Conservation (phyloP, 192 early-diverging fungal species). For the Backusella psychrophila region DNA sequence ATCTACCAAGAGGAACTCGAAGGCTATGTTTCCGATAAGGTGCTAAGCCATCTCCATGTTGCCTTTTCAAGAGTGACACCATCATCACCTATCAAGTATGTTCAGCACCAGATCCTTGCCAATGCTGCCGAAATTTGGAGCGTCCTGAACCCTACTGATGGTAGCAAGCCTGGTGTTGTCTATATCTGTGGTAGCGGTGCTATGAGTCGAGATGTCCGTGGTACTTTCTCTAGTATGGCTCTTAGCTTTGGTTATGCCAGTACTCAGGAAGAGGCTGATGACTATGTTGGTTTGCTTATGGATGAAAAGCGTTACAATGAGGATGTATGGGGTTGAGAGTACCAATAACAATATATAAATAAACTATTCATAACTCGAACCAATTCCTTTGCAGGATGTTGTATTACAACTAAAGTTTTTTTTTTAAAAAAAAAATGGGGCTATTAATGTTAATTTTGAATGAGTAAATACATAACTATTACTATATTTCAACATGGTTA, state of each 20-base stretch:
- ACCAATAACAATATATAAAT: too few species aligned
- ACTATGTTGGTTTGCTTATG: constrained; percentile 11
- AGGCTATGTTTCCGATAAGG: constrained; percentile 40
- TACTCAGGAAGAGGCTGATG: constrained; percentile 19
- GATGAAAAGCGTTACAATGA: constrained; percentile 25
- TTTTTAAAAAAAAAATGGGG: too few species aligned
- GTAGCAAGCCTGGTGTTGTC: constrained; percentile 1
- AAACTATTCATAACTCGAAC: too few species aligned
- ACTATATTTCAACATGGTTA: too few species aligned
- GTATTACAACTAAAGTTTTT: too few species aligned
- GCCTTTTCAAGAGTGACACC: constrained; percentile 60
- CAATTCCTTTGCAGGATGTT: too few species aligned
- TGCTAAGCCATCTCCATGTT: constrained; percentile 55
- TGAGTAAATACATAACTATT: too few species aligned
- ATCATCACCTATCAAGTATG: constrained; percentile 22
- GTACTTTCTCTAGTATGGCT: constrained; percentile 15
- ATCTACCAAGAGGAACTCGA: constrained; percentile 73
- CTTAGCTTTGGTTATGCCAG: constrained; percentile 20
- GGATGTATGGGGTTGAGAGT: constrained; percentile 28
- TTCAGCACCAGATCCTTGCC: constrained; percentile 27
- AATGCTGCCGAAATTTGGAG: constrained; percentile 20
- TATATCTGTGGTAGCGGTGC: constrained; percentile 32
- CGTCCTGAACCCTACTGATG: constrained; percentile 6
- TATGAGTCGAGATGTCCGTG: constrained; percentile 31
- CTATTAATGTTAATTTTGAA: too few species aligned